Evolutionary conservation across 768 basidiomycete species (phyloP), one percentile per base, ranked within the genome.

Genomic region (Collybia sordida): DNA sequence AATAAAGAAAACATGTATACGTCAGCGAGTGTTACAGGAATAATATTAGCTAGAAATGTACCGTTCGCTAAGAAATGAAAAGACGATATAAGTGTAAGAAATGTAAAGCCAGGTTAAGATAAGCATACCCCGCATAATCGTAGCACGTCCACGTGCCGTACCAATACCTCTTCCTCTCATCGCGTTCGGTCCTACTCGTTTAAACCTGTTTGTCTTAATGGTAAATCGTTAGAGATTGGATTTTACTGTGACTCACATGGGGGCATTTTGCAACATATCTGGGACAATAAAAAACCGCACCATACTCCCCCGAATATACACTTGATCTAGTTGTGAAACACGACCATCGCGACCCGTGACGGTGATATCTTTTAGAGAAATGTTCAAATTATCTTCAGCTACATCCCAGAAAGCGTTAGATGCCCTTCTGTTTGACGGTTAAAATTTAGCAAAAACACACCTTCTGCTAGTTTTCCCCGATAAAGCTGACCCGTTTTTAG

Each of bases 131-230:
- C 96, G 80, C 90, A 97, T 94, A 61, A 98, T 98, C 12, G 96
- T 98, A 38, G 96, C 96, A 70, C 96, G 87, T 71, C 96, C 96
- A 82, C 96, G 87, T 42, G 96, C 96, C 63, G 96, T 97, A 62
- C 97, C 97, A 64, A 99, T 99, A 84, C 97, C 97, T 57, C 96
- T 82, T 63, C 97, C 97, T 61, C 91, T 86, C 95, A 98, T 98
- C 17, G 94, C 96, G 65, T 97, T 98, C 7, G 96, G 93, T 34
- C 96, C 95, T 24, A 96, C 93, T 53, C 97, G 88, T 72, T 98
- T 99, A 75, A 99, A 99, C 96, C 96, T 99, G 11, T 66, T 34
- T 36, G 4, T 25, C 47, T 11, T 28, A 35, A n/a, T 23, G 19
- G 24, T 25, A 43, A 25, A 51, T 37, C 41, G 28, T 24, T 36